Evolutionary conservation across 2,329 filamentous ascomycete genomes (phyloP), one percentile per base, ranked within the genome.

Genomic region (Exserohilum rostratum): DNA sequence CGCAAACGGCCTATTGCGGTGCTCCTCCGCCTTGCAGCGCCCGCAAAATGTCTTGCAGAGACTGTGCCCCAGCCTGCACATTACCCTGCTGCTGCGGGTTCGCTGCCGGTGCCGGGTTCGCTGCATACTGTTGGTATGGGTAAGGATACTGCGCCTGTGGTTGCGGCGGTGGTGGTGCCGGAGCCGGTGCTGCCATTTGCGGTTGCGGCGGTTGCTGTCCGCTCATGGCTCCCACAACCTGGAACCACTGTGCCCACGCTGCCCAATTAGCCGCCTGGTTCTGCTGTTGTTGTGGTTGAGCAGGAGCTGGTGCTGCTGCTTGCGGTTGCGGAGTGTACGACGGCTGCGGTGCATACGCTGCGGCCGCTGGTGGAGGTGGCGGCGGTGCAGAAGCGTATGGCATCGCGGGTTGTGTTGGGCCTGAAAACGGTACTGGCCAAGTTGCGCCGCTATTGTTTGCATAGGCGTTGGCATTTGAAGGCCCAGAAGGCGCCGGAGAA

Each of bases 41-140:
- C 45, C 70, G 61, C 18, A 74, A 50, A 22, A 74, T 72, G 47
- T 73, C 71, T 37, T 72, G 65, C 10, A 73, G 46, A 15, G 68
- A 68, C 43, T 61, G 64, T 10, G 55, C 64, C 13, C 57, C 57
- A 25, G 47, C 58, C 55, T 73, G 71, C 20, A 58, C 50, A 20
- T 61, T 66, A 39, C 49, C 50, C 50, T 64, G 63, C 45, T 61
- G 53, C 33, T 51, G 60, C 2, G 60, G 45, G 9, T 67, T 62
- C 1, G 64, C 55, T 13, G 56, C 58, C 2, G 68, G 63, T 6
- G 61, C 62, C 17, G 60, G 50, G 20, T 55, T 62, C 48, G 66
- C 65, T 15, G 53, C 46, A 52, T 67, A 66, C 56, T 66, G 63
- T 38, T 66, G 64, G 49, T 70, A 66, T 35, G 57, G 61, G 29